Evolutionary conservation across 1,139 yeast species (phyloP).

Genomic region (Entelexis sorbosivorans): DNA sequence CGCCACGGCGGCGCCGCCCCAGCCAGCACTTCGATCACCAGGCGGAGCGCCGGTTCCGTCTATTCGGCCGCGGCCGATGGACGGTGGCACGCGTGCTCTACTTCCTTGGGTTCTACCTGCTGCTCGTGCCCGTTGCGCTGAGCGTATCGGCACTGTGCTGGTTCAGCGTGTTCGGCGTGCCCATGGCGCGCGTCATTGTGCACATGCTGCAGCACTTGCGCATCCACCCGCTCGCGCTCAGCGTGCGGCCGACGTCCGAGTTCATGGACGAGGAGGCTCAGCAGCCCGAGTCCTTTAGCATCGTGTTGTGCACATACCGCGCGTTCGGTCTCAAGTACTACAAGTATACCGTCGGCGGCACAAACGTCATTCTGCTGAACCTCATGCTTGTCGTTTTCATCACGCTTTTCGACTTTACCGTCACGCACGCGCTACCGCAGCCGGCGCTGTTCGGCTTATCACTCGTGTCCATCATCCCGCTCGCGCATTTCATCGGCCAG

Average conservation of each 20-base stretch:
- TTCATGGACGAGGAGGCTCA: slow-evolving; percentile 23
- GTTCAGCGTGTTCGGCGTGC: slow-evolving; percentile 80
- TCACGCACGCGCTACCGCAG: slow-evolving; percentile 36
- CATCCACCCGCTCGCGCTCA: slow-evolving; percentile 79
- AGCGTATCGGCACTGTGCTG: slow-evolving; percentile 55
- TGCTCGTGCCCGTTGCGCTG: slow-evolving; percentile 58
- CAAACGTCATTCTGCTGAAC: slow-evolving; percentile 84
- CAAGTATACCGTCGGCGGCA: slow-evolving; percentile 92
- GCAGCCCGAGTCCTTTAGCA: slow-evolving; percentile 31
- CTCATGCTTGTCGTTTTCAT: slow-evolving; percentile 67
- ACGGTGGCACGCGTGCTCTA: slow-evolving; percentile 70
- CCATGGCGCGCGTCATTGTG: slow-evolving; percentile 70
- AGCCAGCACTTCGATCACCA: slow-evolving; percentile 10
- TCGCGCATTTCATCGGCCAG: slow-evolving; percentile 95
- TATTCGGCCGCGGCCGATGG: slow-evolving; percentile 93
- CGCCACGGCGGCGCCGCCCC: slow-evolving; percentile 36
- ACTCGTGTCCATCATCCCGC: slow-evolving; percentile 74
- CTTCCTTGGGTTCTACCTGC: slow-evolving; percentile 56
- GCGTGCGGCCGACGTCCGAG: slow-evolving; percentile 46
- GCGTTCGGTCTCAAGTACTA: slow-evolving; percentile 87
- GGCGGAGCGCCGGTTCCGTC: slow-evolving; percentile 31
- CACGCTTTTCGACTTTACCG: slow-evolving; percentile 68
- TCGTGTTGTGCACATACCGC: slow-evolving; percentile 73
- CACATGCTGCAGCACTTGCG: slow-evolving; percentile 69
- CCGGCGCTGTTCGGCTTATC: slow-evolving; percentile 57